Evolutionary conservation across 345 rosid species (phyloP).

Genomic region (Brassica napus): Da-Ae NC_063450.1:17553501-17554000

Average conservation of each 20-base stretch:
- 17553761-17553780: background rate
- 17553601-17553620: background rate
- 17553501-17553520: constrained; percentile 3
- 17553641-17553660: background rate
- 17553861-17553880: background rate
- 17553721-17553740: constrained; percentile 12
- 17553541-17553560: background rate
- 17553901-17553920: background rate
- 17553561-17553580: background rate
- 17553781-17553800: background rate
- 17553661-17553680: background rate
- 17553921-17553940: no score
- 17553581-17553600: background rate
- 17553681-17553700: constrained; percentile 10
- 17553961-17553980: background rate
- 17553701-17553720: constrained; percentile 19
- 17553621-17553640: background rate
- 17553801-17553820: background rate
- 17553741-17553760: background rate
- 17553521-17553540: background rate
- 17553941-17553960: background rate
- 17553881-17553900: background rate
- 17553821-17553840: background rate
- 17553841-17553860: background rate
- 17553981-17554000: background rate